Conservation (phyloP, 2,329 filamentous ascomycete species). For the Pyrenophora seminiperda region DNA sequence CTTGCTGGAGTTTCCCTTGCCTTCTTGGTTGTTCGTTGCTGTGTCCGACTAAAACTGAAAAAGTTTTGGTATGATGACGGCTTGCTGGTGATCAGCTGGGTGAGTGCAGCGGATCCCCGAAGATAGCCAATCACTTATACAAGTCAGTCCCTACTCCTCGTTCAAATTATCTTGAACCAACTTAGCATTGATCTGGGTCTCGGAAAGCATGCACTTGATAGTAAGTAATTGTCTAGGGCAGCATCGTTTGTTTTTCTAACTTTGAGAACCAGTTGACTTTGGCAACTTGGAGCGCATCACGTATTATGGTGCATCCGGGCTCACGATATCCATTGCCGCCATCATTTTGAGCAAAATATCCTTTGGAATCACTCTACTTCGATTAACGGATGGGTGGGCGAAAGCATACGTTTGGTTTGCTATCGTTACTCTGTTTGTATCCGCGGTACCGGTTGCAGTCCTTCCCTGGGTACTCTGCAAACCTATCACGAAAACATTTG, state of each 20-base stretch:
- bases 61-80: slow-evolving; percentile 8
- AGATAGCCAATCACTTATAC: not conserved
- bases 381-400: slow-evolving; percentile 15
- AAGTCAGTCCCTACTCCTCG: not conserved
- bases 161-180: not conserved
- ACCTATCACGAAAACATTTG: slow-evolving; percentile 16
- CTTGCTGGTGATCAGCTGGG: slow-evolving; percentile 6
- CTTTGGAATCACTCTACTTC: slow-evolving; percentile 20
- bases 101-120: not conserved
- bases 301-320: slow-evolving; percentile 5
- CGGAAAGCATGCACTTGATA: slow-evolving; percentile 8
- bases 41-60: not conserved
- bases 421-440: slow-evolving; percentile 13
- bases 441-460: slow-evolving; percentile 12
- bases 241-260: not conserved
- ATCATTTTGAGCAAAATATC: slow-evolving; percentile 23
- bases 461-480: slow-evolving; percentile 18
- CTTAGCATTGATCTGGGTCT: slow-evolving; percentile 5
- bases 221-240: not conserved
- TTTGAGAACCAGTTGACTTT: not conserved
- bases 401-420: slow-evolving; percentile 15
- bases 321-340: slow-evolving; percentile 11
- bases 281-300: slow-evolving; percentile 7
- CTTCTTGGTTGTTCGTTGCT: slow-evolving; percentile 3
- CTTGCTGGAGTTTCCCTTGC: not conserved